phyloP scores from a whole-genome alignment of 768 basidiomycete genomes.

The Agaricus blazei region DNA sequence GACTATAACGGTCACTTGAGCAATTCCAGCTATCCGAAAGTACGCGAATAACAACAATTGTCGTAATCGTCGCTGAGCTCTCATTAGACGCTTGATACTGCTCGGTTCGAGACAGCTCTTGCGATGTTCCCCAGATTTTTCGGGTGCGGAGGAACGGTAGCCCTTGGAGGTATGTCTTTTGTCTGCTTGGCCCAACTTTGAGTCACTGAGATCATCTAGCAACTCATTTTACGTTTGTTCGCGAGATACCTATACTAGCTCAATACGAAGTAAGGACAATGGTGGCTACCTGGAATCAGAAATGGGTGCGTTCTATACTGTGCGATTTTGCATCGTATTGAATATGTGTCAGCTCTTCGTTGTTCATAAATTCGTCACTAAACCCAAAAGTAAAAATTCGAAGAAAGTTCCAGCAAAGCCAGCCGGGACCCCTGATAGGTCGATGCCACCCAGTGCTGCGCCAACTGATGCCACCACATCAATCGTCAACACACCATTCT shows the following conservation, averaged over 20 bases:
- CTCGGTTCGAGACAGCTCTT: slow-evolving; percentile 44
- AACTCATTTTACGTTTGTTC: slow-evolving; percentile 64
- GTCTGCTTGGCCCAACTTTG: slow-evolving; percentile 14
- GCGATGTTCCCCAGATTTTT: slow-evolving; percentile 52
- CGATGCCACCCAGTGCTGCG: slow-evolving; percentile 27
- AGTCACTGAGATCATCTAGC: slow-evolving; percentile 26
- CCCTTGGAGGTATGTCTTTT: slow-evolving; percentile 44
- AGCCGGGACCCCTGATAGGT: slow-evolving; percentile 2
- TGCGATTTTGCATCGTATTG: not conserved
- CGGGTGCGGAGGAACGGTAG: slow-evolving; percentile 54
- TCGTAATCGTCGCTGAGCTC: not conserved
- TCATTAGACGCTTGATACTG: slow-evolving; percentile 37
- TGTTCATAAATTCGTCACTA: slow-evolving; percentile 59
- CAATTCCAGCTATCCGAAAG: slow-evolving; percentile 80
- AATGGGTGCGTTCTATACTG: slow-evolving; percentile 56
- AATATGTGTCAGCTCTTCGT: slow-evolving; percentile 46
- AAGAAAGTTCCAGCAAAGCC: slow-evolving; percentile 9
- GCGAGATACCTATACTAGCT: slow-evolving; percentile 62
- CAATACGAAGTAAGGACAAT: slow-evolving; percentile 56
- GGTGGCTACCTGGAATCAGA: slow-evolving; percentile 66
- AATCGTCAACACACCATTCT: slow-evolving; percentile 19
- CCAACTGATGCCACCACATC: slow-evolving; percentile 25
- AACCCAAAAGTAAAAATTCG: slow-evolving; percentile 32
- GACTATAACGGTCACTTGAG: slow-evolving; percentile 76
- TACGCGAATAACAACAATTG: slow-evolving; percentile 17